Percentiles rank a stretch among this genome's conserved stretches.
Conservation (phyloP, 1,284 basidiomycete genomes). For the Ustilago xerochloae region DNA sequence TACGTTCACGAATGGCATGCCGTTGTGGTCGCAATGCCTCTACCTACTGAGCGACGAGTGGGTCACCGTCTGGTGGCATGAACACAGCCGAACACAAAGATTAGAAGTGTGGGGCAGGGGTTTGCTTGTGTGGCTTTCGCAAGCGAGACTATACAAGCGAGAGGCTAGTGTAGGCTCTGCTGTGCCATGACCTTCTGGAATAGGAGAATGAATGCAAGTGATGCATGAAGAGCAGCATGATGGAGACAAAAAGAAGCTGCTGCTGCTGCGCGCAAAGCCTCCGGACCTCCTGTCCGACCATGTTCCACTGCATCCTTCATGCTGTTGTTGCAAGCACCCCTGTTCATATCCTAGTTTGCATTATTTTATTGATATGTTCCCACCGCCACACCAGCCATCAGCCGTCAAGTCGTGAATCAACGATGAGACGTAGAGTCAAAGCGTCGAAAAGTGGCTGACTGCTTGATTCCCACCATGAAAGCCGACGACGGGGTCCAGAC, state of each 20-base stretch:
- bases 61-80: too few relatives aligned
- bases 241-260: not conserved
- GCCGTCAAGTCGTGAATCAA: too few relatives aligned
- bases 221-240: constrained; percentile 5
- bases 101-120: not conserved
- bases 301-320: constrained; percentile 1
- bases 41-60: too few relatives aligned
- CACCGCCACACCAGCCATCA: too few relatives aligned
- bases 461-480: not conserved
- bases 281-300: constrained; percentile 7
- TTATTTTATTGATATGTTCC: too few relatives aligned
- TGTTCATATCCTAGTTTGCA: not conserved
- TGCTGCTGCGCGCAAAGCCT: not conserved
- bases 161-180: not conserved
- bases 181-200: not conserved
- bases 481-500: not conserved
- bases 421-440: too few relatives aligned
- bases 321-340: not conserved
- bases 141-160: not conserved
- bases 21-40: not conserved
- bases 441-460: too few relatives aligned
- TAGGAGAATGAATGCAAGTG: constrained; percentile 2
- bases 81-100: not conserved
- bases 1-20: not conserved
- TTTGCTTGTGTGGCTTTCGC: not conserved